Percentiles rank a stretch among this genome's conserved stretches.
Conservation (phyloP, 805 yeast species). For the Lachancea mirantina region DNA sequence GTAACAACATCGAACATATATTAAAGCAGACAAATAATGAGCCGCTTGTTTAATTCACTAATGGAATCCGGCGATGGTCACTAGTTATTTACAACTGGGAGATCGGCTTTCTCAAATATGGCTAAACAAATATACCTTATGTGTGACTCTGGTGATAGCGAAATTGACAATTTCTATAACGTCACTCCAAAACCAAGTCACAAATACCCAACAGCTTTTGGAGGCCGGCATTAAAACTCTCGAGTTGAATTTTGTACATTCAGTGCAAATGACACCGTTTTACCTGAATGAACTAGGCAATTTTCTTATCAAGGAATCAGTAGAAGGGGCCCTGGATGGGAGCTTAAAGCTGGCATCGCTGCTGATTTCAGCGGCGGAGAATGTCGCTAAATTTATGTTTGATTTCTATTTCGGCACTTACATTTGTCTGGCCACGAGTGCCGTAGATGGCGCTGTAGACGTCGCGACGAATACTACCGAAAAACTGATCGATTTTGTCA, state of each 20-base stretch:
- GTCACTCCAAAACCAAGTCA: constrained; percentile 39
- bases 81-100: constrained; percentile 38
- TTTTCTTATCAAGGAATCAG: constrained; percentile 38
- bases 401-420: constrained; percentile 81
- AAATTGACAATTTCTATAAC: constrained; percentile 53
- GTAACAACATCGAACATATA: too few species aligned
- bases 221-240: constrained; percentile 40
- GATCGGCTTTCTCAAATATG: constrained; percentile 59
- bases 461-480: constrained; percentile 72
- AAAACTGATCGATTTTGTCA: constrained; percentile 50
- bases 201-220: constrained; percentile 34
- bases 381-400: constrained; percentile 53
- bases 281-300: constrained; percentile 52
- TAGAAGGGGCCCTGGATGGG: constrained; percentile 44
- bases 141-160: constrained; percentile 46
- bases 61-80: too few species aligned
- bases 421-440: constrained; percentile 70
- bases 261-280: constrained; percentile 44
- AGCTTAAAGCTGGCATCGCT: constrained; percentile 39
- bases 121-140: constrained; percentile 57
- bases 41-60: too few species aligned
- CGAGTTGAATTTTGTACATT: constrained; percentile 33
- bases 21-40: too few species aligned
- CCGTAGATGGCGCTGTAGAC: constrained; percentile 63
- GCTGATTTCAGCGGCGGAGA: constrained; percentile 50